Evolutionary conservation across 805 yeast species (phyloP).

Genomic region (Jamesozyma hellenica): DNA sequence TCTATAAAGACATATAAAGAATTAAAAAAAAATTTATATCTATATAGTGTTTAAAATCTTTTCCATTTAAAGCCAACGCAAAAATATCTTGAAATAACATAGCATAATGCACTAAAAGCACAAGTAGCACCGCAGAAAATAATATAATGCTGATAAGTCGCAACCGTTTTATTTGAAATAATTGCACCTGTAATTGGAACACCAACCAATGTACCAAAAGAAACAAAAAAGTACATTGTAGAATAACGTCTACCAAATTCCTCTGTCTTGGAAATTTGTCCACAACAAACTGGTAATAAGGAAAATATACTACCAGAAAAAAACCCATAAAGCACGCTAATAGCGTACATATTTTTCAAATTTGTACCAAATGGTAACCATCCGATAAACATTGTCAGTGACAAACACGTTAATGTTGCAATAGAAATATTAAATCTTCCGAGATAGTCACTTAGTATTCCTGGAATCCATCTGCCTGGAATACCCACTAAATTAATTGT

Average conservation of each 20-base stretch:
- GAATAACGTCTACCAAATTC: constrained; percentile 47
- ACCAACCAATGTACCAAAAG: constrained; percentile 42
- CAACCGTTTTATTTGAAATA: constrained; percentile 31
- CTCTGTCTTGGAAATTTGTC: constrained; percentile 45
- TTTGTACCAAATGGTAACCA: constrained; percentile 33
- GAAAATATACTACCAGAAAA: constrained; percentile 46
- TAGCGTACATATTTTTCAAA: constrained; percentile 32
- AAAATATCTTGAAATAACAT: constrained; percentile 36
- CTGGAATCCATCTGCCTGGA: constrained; percentile 38
- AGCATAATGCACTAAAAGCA: constrained; percentile 31
- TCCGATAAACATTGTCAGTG: constrained; percentile 28
- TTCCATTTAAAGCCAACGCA: constrained; percentile 36
- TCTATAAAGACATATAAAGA: too few species aligned
- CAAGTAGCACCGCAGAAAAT: constrained; percentile 32
- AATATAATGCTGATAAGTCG: constrained; percentile 31
- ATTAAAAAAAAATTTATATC: too few species aligned
- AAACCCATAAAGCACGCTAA: constrained; percentile 42
- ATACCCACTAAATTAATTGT: constrained; percentile 35
- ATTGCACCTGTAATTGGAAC: constrained; percentile 44
- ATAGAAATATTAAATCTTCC: constrained; percentile 49
- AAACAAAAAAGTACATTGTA: constrained; percentile 48
- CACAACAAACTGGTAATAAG: constrained; percentile 48
- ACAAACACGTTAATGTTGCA: constrained; percentile 24
- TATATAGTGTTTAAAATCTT: constrained; percentile 24
- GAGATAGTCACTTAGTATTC: constrained; percentile 33